Evolutionary conservation across 306 rosid species (phyloP).

Genomic region (Trifolium fragiferum): DNA sequence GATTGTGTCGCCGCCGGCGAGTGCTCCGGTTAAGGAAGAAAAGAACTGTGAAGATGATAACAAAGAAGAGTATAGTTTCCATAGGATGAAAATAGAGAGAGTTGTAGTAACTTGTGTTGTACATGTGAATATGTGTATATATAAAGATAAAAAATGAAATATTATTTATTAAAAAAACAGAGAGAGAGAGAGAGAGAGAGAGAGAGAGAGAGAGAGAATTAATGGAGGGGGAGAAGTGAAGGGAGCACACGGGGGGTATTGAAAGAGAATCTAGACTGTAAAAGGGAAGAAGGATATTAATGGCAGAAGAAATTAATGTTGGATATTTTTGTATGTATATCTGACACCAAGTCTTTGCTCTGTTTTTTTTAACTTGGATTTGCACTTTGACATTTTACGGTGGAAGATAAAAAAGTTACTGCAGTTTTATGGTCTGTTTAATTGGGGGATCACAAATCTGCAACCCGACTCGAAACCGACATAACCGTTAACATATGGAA

Average conservation of each 20-base stretch:
- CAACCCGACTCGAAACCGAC: too few species aligned
- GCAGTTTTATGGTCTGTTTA: too few species aligned
- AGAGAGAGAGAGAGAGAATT: slow-evolving; percentile 23
- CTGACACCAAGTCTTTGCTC: slow-evolving; percentile 1
- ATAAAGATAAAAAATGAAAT: not conserved
- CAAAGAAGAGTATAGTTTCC: slow-evolving; percentile 44
- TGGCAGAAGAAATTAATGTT: slow-evolving; percentile 19
- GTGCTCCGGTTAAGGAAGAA: slow-evolving; percentile 48
- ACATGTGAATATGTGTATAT: slow-evolving; percentile 1
- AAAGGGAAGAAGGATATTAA: slow-evolving; percentile 12
- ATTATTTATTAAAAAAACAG: too few species aligned
- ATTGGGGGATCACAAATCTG: too few species aligned
- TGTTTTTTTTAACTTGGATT: not conserved
- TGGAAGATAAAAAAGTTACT: too few species aligned
- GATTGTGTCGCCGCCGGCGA: slow-evolving; percentile 51
- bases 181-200: too few species aligned
- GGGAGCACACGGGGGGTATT: slow-evolving; percentile 53
- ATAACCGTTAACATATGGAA: too few species aligned
- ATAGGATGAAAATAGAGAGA: slow-evolving; percentile 35
- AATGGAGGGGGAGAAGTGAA: slow-evolving; percentile 42
- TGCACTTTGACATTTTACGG: not conserved
- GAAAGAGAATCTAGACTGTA: slow-evolving; percentile 43
- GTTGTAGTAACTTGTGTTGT: not conserved
- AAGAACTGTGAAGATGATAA: slow-evolving; percentile 20
- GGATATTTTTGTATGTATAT: slow-evolving; percentile 1